phyloP scores from a whole-genome alignment of 208 protist species.

The Wallacemonas sp. region DNA sequence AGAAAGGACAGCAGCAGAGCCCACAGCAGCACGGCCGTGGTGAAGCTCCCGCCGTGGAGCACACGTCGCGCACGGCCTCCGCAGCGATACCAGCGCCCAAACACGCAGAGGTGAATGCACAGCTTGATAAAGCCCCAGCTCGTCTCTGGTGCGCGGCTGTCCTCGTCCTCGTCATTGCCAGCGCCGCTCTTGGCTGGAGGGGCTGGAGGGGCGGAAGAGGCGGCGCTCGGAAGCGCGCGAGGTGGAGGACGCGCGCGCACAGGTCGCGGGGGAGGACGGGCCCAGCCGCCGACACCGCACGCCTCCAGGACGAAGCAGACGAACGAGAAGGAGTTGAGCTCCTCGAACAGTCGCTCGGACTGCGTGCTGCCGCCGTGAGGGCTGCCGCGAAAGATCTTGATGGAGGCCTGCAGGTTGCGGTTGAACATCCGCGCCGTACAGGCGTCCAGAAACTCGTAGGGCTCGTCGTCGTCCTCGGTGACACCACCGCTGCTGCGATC shows the following conservation, averaged over 20 bases:
- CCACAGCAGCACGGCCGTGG: constrained; percentile 39
- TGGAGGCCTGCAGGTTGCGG: constrained; percentile 50
- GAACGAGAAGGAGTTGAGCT: constrained; percentile 65
- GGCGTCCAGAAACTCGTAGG: constrained; percentile 32
- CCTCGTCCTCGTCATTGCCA: constrained; percentile 95
- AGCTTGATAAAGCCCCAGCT: constrained; percentile 94
- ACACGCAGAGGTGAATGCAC: constrained; percentile 97
- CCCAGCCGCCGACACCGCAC: constrained; percentile 41
- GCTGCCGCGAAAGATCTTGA: constrained; percentile 61
- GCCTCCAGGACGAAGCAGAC: constrained; percentile 68
- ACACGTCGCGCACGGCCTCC: constrained; percentile 39
- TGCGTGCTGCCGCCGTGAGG: constrained; percentile 54
- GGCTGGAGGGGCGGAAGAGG: background rate
- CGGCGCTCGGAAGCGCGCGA: background rate
- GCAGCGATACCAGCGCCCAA: constrained; percentile 73
- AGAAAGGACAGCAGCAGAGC: constrained; percentile 48
- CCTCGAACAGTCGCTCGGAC: constrained; percentile 41
- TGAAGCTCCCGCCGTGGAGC: constrained; percentile 52
- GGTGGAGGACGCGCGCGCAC: background rate
- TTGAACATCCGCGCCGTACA: constrained; percentile 58
- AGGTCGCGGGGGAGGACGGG: constrained; percentile 13
- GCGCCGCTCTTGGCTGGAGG: constrained; percentile 91
- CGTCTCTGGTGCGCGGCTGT: constrained; percentile 79
- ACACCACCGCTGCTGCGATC: constrained; percentile 18
- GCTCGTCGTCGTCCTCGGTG: constrained; percentile 9